A percentile compares a stretch with the other conserved stretches of the same genome.
These are phyloP conservation scores for Asterophora lycoperdoides DNA, from an alignment of 768 basidiomycete genomes.

Conservation along the genomic window DNA sequence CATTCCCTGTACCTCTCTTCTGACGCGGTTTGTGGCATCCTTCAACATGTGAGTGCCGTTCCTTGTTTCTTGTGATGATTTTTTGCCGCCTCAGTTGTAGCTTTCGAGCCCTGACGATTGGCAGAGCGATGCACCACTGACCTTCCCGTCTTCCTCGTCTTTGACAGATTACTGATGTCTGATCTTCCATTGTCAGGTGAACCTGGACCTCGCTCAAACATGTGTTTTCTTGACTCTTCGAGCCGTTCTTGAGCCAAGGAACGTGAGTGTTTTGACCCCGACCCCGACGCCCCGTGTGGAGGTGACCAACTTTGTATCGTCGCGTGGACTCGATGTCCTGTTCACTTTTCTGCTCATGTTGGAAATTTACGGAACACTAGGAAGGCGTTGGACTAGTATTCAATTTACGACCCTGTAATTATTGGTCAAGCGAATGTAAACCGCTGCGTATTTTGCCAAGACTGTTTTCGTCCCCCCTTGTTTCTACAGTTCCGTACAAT, in stretches of 20 bases:
- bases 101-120: slow-evolving; percentile 17
- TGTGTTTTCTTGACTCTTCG: background rate
- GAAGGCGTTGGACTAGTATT: background rate
- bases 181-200: slow-evolving; percentile 2
- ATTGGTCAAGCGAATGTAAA: background rate
- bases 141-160: background rate
- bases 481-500: no score
- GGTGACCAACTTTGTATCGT: background rate
- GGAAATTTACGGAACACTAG: background rate
- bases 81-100: slow-evolving; percentile 24
- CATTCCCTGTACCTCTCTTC: no score
- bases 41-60: background rate
- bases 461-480: background rate
- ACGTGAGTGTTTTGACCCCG: background rate
- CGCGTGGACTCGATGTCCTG: background rate
- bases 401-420: no score
- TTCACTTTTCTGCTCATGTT: background rate
- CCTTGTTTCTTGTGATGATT: slow-evolving; percentile 5
- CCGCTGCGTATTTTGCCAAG: background rate
- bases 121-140: slow-evolving; percentile 22
- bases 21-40: no score
- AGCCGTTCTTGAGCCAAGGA: background rate
- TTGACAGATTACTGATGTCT: slow-evolving; percentile 4
- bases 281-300: background rate
- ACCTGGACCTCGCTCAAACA: background rate